Conservation (phyloP, 352 stramenopile species). For the Phytophthora ramorum region DNA sequence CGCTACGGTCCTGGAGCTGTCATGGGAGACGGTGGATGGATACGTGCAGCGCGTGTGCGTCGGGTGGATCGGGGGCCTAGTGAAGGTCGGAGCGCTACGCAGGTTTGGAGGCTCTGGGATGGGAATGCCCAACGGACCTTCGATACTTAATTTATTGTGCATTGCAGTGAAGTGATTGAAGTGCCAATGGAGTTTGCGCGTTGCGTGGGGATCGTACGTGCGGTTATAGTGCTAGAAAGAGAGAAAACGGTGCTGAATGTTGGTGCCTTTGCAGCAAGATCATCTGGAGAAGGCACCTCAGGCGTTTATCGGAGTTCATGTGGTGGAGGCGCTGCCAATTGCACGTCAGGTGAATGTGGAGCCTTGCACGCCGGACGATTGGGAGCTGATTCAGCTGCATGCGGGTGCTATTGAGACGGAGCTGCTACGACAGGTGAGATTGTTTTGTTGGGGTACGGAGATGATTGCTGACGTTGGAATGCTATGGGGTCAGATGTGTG, state of each 20-base stretch:
- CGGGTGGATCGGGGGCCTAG: conserved; percentile 70
- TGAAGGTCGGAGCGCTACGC: conserved; percentile 53
- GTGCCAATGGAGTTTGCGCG: conserved; percentile 84
- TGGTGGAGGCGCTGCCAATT: conserved; percentile 75
- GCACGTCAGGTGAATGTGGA: conserved; percentile 85
- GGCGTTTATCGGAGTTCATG: conserved; percentile 70
- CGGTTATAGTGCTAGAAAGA: background rate
- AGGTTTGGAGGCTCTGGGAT: conserved; percentile 38
- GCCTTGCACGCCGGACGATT: conserved; percentile 87
- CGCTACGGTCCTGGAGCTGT: conserved; percentile 74
- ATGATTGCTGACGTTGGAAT: conserved; percentile 3
- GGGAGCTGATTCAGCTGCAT: conserved; percentile 91
- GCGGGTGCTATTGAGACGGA: conserved; percentile 83
- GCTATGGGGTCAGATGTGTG: conserved; percentile 63
- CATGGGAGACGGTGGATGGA: conserved; percentile 82
- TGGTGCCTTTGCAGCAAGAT: conserved; percentile 50
- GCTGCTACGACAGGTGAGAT: conserved; percentile 74
- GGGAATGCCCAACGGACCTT: background rate
- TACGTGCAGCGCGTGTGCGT: conserved; percentile 80
- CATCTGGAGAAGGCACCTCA: conserved; percentile 63
- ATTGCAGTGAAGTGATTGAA: conserved; percentile 80
- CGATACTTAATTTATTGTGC: too few relatives aligned
- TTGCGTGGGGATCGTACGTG: conserved; percentile 78
- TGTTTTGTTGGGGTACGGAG: background rate
- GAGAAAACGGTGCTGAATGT: conserved; percentile 4